A percentile compares a stretch with the other conserved stretches of the same genome.
Evolutionary conservation across 176 grass and related monocot genomes (phyloP).

Genomic region (Bolboschoenus planiculmis): DNA sequence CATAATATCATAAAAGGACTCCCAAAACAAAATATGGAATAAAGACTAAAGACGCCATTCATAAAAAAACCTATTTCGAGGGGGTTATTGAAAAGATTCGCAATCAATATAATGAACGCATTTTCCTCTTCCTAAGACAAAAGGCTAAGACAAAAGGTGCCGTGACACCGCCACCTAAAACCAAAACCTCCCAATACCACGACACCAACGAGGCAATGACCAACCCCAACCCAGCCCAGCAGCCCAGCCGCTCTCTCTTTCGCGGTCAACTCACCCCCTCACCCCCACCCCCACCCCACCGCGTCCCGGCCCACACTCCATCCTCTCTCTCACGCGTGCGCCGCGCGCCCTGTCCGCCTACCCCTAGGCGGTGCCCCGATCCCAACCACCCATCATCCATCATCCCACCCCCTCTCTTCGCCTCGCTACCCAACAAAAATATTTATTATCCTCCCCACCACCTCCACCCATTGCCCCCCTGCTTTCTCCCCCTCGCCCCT

Average conservation of each 20-base stretch:
- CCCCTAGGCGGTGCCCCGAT: constrained; percentile 26
- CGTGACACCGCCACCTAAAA: too few species aligned
- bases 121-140: background rate
- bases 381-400: constrained; percentile 22
- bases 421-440: background rate
- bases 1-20: too few species aligned
- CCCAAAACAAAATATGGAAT: too few species aligned
- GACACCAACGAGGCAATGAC: too few species aligned
- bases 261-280: constrained; percentile 43
- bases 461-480: constrained; percentile 9
- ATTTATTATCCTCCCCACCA: constrained; percentile 23
- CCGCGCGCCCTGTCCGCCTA: constrained; percentile 14
- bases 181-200: too few species aligned
- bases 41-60: too few species aligned
- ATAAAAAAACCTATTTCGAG: too few species aligned
- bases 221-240: background rate
- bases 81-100: too few species aligned
- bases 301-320: constrained; percentile 26
- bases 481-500: constrained; percentile 36
- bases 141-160: background rate
- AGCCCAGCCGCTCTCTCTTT: constrained; percentile 25
- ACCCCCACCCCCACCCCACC: constrained; percentile 32
- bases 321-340: constrained; percentile 12
- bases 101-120: background rate
- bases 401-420: constrained; percentile 17